A percentile compares a stretch with the other conserved stretches of the same genome.
These are phyloP conservation scores for Leishmania arabica DNA, from an alignment of 208 protist species.

Conservation along the genomic window DNA sequence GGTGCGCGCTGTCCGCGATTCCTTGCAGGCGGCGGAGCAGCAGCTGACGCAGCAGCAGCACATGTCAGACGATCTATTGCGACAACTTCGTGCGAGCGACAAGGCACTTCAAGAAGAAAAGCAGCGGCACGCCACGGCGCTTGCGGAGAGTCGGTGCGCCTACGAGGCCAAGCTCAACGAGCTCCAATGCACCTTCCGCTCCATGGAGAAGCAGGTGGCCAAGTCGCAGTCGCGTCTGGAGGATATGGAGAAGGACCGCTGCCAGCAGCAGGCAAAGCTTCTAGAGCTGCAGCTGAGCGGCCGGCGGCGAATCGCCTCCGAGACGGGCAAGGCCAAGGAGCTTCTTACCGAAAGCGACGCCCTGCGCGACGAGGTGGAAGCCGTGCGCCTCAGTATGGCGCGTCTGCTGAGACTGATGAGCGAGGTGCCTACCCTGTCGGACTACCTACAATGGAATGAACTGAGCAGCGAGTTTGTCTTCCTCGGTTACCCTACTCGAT, in stretches of 20 bases:
- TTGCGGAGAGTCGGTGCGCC: slow-evolving; percentile 34
- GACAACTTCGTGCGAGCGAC: slow-evolving; percentile 27
- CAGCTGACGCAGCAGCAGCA: slow-evolving; percentile 32
- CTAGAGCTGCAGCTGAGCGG: slow-evolving; percentile 32
- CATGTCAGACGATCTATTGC: slow-evolving; percentile 23
- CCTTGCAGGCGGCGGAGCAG: slow-evolving; percentile 22
- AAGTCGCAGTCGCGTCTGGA: slow-evolving; percentile 30
- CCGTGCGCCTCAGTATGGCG: slow-evolving; percentile 66
- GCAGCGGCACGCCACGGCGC: slow-evolving; percentile 17
- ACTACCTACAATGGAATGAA: slow-evolving; percentile 65
- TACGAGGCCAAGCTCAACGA: slow-evolving; percentile 31
- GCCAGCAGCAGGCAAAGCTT: slow-evolving; percentile 34
- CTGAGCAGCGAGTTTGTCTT: slow-evolving; percentile 68
- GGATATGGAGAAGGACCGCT: slow-evolving; percentile 32
- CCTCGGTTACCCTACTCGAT: slow-evolving; percentile 59
- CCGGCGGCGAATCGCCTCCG: slow-evolving; percentile 21
- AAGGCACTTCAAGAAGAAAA: slow-evolving; percentile 23
- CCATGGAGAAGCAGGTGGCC: slow-evolving; percentile 33
- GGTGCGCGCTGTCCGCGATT: slow-evolving; percentile 19
- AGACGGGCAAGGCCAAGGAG: slow-evolving; percentile 16
- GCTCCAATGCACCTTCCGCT: slow-evolving; percentile 21
- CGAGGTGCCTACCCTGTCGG: slow-evolving; percentile 66
- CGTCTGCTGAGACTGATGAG: slow-evolving; percentile 74
- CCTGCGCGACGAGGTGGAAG: slow-evolving; percentile 60
- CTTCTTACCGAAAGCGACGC: slow-evolving; percentile 35